Percentiles rank a stretch among this genome's conserved stretches.
phyloP scores from a whole-genome alignment of 148 eudicot species.

The Vaccinium macrocarpon region DNA sequence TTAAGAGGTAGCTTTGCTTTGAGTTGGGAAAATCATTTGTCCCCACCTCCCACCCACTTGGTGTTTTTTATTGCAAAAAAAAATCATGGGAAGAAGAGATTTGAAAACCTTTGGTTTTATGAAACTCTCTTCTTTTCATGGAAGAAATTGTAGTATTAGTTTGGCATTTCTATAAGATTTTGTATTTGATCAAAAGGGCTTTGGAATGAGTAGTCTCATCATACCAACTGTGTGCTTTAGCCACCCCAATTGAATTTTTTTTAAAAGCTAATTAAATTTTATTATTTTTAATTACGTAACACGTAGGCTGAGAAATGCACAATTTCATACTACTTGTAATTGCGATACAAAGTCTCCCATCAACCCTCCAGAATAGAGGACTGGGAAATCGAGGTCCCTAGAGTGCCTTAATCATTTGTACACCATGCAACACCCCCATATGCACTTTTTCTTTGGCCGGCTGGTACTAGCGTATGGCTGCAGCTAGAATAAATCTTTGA shows the following conservation, averaged over 20 bases:
- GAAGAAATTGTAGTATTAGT: too few species aligned
- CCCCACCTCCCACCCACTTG: background rate
- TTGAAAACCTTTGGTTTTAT: background rate
- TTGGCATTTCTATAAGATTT: background rate
- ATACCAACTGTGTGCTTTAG: background rate
- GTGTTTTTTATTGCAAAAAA: background rate
- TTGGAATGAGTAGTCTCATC: background rate
- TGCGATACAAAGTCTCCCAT: too few species aligned
- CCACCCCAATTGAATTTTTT: background rate
- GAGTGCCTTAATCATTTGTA: too few species aligned
- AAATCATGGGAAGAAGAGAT: background rate
- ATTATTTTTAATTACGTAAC: too few species aligned
- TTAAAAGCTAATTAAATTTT: background rate
- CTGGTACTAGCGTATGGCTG: background rate
- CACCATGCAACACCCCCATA: background rate
- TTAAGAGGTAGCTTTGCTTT: too few species aligned
- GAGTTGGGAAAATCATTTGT: too few species aligned
- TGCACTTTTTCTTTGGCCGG: constrained; percentile 5
- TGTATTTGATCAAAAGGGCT: background rate
- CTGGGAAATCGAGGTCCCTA: too few species aligned
- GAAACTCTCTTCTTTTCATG: constrained; percentile 7
- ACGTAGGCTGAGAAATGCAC: too few species aligned
- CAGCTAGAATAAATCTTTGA: background rate
- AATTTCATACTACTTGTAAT: too few species aligned
- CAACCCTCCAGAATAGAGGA: too few species aligned